Base-by-base conservation (phyloP, 2,329 filamentous ascomycete species). In the Hawksworthiomyces lignivorus region DNA sequence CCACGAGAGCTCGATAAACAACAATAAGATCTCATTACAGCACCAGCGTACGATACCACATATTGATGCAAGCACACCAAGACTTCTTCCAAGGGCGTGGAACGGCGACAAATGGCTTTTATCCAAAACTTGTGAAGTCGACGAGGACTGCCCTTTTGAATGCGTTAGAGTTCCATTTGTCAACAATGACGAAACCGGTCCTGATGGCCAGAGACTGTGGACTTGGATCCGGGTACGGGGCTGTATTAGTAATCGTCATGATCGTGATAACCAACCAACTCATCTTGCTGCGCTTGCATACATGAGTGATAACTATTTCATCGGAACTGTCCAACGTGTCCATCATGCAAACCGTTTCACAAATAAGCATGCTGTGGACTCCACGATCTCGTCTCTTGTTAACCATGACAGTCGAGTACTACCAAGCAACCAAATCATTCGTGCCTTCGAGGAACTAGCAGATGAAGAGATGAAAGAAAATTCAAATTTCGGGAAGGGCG, bases 261-360 rank as follows among this genome's bases (percentile, higher is more conserved):
- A 20, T 11, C 6, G 4, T 18, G 31, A 3, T 8, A 8, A 33
- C 32, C 19, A 82, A 49, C 75, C 84, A 54, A 85, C 87, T 11
- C 88, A 96, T 57, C 69, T 95, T 20, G 83, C 78, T 26, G 90
- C 90, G 5, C 70, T 98, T 47, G 90, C 90, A 18, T 97, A 97
- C 67, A 86, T 96, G 68, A 87, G 82, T 19, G 90, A 97, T 63
- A 84, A 76, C 57, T 90, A 86, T 65, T 96, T 98, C 63, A 87
- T 97, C 60, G 88, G 86, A 26, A 95, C 88, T 2, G 77, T 95
- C 5, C 71, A 81, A 17, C 77, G 86, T 14, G 81, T 88, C 36
- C 88, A 95, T 61, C 73, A 78, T 11, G 43, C 18, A 2, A 8
- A 12, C 14, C 39, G 39, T 43, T 48, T 12, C 11, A 19, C n/a